Base-by-base conservation (phyloP, 2,329 filamentous ascomycete species). In the Zymoseptoria ardabiliae region DNA sequence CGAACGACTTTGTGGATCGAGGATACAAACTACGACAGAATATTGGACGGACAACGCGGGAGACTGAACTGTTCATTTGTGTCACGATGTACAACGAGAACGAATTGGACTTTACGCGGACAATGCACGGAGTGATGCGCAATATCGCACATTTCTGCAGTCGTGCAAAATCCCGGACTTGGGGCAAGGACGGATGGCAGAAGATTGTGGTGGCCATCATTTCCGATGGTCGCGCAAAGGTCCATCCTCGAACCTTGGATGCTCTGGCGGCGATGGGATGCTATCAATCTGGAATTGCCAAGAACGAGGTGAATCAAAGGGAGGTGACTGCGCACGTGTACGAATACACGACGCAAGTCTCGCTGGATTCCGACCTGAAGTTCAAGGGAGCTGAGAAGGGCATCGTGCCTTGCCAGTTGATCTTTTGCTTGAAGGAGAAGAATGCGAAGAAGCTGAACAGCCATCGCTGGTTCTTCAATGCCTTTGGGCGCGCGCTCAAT, bases 1-100 rank as follows among this genome's bases (percentile, higher is more conserved):
- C 92, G 0, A 92, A 97, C 73, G 91, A 97, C 72, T 97, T 96
- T 69, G 89, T 91, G 2, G 82, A 87, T 7, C 85, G 87, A 63
- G 93, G 92, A 1, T 99, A 97, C 79, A 94, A 95, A 71, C 78
- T 99, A 69, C 88, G 94, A 57, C 94, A 97, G 75, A 90, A 90
- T 70, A 91, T 97, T 61, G 91, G 91, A 52, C 83, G 79, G 59
- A 96, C 90, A 0, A 80, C 86, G 25, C 85, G 94, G 63, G 92
- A 97, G 74, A 97, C 93, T 0, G 94, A 99, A 75, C 79, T 99
- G 7, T 94, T 97, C 73, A 96, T 99, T 69, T 96, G 92, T 72
- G 81, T 99, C 62, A 99, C 94, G 68, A 97, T 97, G 94, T 97
- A 97, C 79, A 99, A 99, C 75, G 94, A 99, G 76, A 90, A 97